Base-by-base conservation (phyloP, 2,329 filamentous ascomycete species). In the Botrytis fragariae region DNA sequence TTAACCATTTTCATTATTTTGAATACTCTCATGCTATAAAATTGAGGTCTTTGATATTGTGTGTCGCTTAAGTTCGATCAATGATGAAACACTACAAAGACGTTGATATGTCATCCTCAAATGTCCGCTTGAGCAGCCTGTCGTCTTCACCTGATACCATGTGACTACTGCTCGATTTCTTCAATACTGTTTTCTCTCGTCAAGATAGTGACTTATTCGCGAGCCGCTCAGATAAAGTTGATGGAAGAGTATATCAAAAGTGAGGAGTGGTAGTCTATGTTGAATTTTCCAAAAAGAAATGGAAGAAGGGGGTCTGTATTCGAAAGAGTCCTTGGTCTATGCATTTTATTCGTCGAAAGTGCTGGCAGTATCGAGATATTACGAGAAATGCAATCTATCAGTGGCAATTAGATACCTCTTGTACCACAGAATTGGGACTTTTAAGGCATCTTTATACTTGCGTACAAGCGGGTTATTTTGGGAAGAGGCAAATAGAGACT, bases 251-350 rank as follows among this genome's bases (percentile, higher is more conserved):
- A 10, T 5, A 12, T 51, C 48, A 14, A n/a, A 25, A 51, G 10
- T 51, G 48, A 14, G 10, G 5, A n/a, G 14, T 12, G 25, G 2
- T n/a, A 12, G 5, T 51, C 48, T 5, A 6, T 51, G 5, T 51
- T 51, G 10, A 2, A 14, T n/a, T 5, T 22, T n/a, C 12, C 25
- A 51, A n/a, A n/a, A 51, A 3, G 4, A 51, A n/a, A 51, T 35
- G 1, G 25, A 0, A 25, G 4, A 0, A 12, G 10, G 10, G 20
- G 1, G 4, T 14, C 22, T 51, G 10, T 2, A 3, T 51, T 12
- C 12, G 4, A 3, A n/a, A n/a, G 25, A 14, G 25, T 6, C 4
- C 4, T 14, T 51, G 5, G 14, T 14, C 4, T n/a, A n/a, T 14
- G 10, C 5, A n/a, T n/a, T 14, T n/a, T 12, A 4, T 14, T 25